Conservation (phyloP, 345 rosid genomes). For the Hypericum perforatum region DNA sequence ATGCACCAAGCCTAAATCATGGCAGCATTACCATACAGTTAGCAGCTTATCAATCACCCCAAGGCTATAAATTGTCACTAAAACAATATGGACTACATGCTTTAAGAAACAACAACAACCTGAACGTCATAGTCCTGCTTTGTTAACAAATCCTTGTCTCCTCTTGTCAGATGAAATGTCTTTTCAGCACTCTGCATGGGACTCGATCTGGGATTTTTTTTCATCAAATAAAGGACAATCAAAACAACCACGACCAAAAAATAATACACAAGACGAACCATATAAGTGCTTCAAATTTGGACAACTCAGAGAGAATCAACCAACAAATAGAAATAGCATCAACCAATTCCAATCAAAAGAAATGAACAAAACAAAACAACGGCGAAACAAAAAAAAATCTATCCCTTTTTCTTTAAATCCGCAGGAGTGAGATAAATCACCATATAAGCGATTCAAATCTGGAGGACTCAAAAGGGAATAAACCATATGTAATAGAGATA, state of each 20-base stretch:
- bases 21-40: background rate
- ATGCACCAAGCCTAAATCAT: conserved; percentile 28
- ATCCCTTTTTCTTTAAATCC: no score
- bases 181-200: conserved; percentile 18
- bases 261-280: background rate
- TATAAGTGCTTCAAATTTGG: background rate
- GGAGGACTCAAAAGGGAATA: no score
- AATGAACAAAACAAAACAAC: no score
- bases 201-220: conserved; percentile 11
- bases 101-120: conserved; percentile 12
- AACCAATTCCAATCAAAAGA: no score
- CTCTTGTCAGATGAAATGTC: conserved; percentile 18
- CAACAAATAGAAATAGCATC: no score
- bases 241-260: background rate
- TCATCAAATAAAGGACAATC: conserved; percentile 2
- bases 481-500: no score
- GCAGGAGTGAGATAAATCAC: no score
- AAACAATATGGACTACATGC: background rate
- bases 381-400: no score
- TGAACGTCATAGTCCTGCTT: conserved; percentile 23
- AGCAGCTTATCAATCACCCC: no score
- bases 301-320: no score
- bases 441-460: background rate
- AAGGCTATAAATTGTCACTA: background rate
- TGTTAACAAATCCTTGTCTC: conserved; percentile 13